Evolutionary conservation across 2,329 filamentous ascomycete species (phyloP).

Genomic region (Sclerotinia nivalis): DNA sequence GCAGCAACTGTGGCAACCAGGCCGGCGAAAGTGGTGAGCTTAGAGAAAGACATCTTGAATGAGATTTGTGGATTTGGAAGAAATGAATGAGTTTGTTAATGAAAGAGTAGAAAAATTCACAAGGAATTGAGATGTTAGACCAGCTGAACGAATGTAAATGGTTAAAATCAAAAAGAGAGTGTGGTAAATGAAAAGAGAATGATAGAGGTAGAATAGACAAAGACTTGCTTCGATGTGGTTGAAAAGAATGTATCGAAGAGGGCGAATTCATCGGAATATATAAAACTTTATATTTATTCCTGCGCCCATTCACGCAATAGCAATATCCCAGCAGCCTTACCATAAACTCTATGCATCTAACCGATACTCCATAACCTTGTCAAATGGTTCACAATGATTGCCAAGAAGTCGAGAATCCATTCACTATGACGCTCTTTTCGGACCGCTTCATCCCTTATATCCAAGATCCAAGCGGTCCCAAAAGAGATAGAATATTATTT

Average conservation of each 20-base stretch:
- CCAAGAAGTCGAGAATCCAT: conserved; percentile 21
- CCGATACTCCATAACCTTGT: background rate
- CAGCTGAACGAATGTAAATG: conserved; percentile 23
- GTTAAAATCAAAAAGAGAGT: conserved; percentile 17
- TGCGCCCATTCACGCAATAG: background rate
- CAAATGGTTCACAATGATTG: background rate
- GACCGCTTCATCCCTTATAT: background rate
- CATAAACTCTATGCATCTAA: background rate
- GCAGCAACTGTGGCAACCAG: conserved; percentile 39
- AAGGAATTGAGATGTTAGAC: conserved; percentile 18
- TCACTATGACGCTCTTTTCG: background rate
- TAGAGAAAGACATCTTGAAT: conserved; percentile 36
- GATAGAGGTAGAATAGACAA: conserved; percentile 18
- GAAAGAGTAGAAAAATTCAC: background rate
- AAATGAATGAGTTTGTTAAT: conserved; percentile 2
- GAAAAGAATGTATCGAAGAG: background rate
- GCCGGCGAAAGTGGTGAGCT: conserved; percentile 31
- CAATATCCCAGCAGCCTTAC: background rate
- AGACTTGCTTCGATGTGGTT: conserved; percentile 18
- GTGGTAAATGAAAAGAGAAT: conserved; percentile 13
- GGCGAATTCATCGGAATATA: background rate
- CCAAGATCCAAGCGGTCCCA: conserved; percentile 7
- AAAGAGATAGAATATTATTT: background rate
- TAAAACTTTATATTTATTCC: background rate
- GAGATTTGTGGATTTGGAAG: conserved; percentile 1